phyloP scores from a whole-genome alignment of 2,329 filamentous ascomycete species.

The Byssochlamys sp. region DNA sequence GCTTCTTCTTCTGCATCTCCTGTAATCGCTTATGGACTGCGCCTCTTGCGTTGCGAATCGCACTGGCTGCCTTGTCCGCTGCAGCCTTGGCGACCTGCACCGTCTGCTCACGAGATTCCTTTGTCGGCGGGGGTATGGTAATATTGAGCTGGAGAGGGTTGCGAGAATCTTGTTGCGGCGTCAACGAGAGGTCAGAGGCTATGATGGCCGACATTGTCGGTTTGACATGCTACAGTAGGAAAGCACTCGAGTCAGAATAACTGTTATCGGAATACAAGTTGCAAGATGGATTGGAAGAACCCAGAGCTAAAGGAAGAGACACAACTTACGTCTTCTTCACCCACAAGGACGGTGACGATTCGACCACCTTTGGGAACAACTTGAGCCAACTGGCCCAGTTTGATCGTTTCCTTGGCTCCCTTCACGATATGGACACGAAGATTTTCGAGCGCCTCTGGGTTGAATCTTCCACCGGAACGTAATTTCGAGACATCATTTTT shows the following conservation, averaged over 20 bases:
- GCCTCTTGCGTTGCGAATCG: conserved; percentile 34
- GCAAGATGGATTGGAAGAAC: neutral
- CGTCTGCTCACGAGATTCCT: conserved; percentile 36
- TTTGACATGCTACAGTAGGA: conserved; percentile 33
- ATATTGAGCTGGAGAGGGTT: conserved; percentile 38
- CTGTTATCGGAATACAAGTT: neutral
- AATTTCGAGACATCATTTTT: conserved; percentile 55
- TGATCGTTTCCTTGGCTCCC: conserved; percentile 41
- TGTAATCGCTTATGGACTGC: conserved; percentile 37
- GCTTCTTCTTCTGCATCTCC: conserved; percentile 35
- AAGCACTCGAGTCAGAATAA: neutral
- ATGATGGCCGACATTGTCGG: conserved; percentile 35
- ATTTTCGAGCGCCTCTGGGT: conserved; percentile 51
- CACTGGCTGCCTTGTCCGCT: conserved; percentile 33
- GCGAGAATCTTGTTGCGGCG: conserved; percentile 33
- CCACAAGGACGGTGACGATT: conserved; percentile 51
- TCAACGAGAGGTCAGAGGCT: conserved; percentile 34
- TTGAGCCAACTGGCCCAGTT: conserved; percentile 55
- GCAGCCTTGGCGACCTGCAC: conserved; percentile 31
- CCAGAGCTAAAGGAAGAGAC: neutral
- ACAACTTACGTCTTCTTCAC: conserved; percentile 52
- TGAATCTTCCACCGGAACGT: conserved; percentile 53
- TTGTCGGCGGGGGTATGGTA: conserved; percentile 37
- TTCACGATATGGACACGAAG: conserved; percentile 52
- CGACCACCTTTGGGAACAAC: conserved; percentile 56